Percentiles rank a stretch among this genome's conserved stretches.
phyloP scores from a whole-genome alignment of 305 asterid species.

The Fraxinus baroniana region DNA sequence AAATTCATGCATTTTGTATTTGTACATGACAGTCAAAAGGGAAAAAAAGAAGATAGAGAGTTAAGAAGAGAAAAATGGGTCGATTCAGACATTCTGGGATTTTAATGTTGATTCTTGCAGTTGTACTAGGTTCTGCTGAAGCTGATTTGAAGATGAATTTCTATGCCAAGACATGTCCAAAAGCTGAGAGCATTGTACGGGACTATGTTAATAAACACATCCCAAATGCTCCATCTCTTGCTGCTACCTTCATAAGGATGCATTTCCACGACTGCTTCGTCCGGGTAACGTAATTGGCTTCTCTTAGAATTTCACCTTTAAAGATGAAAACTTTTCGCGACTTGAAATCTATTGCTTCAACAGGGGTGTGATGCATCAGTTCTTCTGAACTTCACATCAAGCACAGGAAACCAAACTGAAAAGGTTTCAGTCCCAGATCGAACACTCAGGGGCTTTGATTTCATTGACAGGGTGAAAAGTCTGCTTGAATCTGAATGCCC shows the following conservation, averaged over 20 bases:
- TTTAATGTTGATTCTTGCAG: slow-evolving; percentile 21
- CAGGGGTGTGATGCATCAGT: slow-evolving; percentile 83
- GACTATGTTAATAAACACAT: slow-evolving; percentile 50
- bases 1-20: slow-evolving; percentile 16
- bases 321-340: not conserved
- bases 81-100: not conserved
- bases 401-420: slow-evolving; percentile 64
- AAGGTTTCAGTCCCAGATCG: slow-evolving; percentile 51
- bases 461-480: slow-evolving; percentile 58
- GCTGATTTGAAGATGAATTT: slow-evolving; percentile 45
- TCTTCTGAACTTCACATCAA: slow-evolving; percentile 53
- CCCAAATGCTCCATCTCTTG: slow-evolving; percentile 61
- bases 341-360: not conserved
- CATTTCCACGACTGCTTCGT: slow-evolving; percentile 85
- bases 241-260: slow-evolving; percentile 62
- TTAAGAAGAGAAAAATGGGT: slow-evolving; percentile 27
- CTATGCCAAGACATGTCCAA: slow-evolving; percentile 53
- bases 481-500: slow-evolving; percentile 66
- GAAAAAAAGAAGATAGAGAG: not conserved
- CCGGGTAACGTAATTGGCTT: slow-evolving; percentile 33
- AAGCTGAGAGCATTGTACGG: slow-evolving; percentile 52
- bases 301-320: not conserved
- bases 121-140: slow-evolving; percentile 20
- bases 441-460: slow-evolving; percentile 56
- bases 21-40: slow-evolving; percentile 11